Evolutionary conservation across 805 yeast genomes (phyloP), one percentile per base, ranked within the genome.

Genomic region (Wickerhamiella cacticola): DNA sequence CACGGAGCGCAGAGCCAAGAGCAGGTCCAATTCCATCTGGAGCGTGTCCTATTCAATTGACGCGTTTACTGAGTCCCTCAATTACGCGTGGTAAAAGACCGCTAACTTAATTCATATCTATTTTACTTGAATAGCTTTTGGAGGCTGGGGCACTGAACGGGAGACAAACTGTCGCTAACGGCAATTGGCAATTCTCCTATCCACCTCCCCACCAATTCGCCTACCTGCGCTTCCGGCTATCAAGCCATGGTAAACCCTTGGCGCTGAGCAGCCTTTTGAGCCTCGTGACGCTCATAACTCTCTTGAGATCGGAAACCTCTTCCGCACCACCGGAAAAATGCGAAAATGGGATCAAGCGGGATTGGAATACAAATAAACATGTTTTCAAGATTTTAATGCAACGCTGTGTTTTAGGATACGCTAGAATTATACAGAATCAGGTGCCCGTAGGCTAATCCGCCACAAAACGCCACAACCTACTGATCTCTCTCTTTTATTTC

Each of bases 281-380:
- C 36, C 16, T 31, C 19, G 10, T 31, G 36, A 9, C 19, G 36
- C 36, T 31, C 36, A 15, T 31, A 31, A 15, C 36, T 31, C 19
- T 31, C 36, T 31, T 31, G 36, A 10, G 36, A 31, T 15, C 36
- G 36, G n/a, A 31, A 31, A 18, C 36, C 36, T 31, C 36, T 18
- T 9, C 36, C 35, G 8, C 26, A 24, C 49, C 49, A 46, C 23
- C 33, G 24, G 34, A 26, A 39, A 40, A 39, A 40, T 6, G 35
- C 36, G 13, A 46, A 15, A 13, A 46, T 40, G 1, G 49, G 49
- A n/a, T 33, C 41, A 3, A 46, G 26, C 15, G 49, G 49, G 15
- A 39, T 39, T 3, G 49, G 49, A 19, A 46, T 46, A 29, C 49
- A 46, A 8, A 46, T 18, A 26, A 46, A 46, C 49, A 46, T 36